These are phyloP conservation scores for Claviceps sorghi DNA, from an alignment of 2,329 filamentous ascomycete species.

Conservation along the genomic window DNA sequence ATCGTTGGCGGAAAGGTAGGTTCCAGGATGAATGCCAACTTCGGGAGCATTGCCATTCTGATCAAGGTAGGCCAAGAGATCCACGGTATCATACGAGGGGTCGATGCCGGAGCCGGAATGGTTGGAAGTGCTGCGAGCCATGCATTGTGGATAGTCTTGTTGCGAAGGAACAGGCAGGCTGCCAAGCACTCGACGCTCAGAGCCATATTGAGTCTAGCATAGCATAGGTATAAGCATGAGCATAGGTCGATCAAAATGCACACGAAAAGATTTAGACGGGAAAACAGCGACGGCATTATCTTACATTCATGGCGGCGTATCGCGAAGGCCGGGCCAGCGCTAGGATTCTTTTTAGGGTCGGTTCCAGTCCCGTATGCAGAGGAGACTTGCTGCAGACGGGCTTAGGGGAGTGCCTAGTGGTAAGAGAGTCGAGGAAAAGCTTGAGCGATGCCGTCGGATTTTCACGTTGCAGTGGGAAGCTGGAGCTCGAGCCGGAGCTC, in stretches of 20 bases:
- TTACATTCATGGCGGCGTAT: slow-evolving; percentile 3
- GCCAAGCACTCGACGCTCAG: slow-evolving; percentile 6
- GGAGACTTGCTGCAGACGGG: neutral
- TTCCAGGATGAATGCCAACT: slow-evolving; percentile 24
- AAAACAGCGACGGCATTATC: neutral
- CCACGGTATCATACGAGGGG: slow-evolving; percentile 2
- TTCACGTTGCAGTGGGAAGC: neutral
- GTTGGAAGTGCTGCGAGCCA: slow-evolving; percentile 31
- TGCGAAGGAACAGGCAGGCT: slow-evolving; percentile 16
- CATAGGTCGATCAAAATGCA: neutral
- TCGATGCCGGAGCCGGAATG: slow-evolving; percentile 22
- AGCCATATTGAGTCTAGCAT: neutral
- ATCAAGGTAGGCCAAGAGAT: slow-evolving; percentile 22
- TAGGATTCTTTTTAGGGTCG: neutral
- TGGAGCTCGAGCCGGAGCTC: neutral
- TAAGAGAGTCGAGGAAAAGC: neutral
- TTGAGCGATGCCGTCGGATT: neutral
- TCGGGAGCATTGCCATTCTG: slow-evolving; percentile 18
- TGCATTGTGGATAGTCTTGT: slow-evolving; percentile 20
- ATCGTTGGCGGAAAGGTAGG: slow-evolving; percentile 20
- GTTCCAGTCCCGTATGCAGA: neutral
- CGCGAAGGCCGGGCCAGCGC: neutral
- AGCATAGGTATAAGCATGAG: neutral
- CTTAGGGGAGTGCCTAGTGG: neutral
- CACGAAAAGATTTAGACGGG: neutral